These are phyloP conservation scores for Torulaspora quercuum DNA, from an alignment of 805 yeast species.

Conservation along the genomic window DNA sequence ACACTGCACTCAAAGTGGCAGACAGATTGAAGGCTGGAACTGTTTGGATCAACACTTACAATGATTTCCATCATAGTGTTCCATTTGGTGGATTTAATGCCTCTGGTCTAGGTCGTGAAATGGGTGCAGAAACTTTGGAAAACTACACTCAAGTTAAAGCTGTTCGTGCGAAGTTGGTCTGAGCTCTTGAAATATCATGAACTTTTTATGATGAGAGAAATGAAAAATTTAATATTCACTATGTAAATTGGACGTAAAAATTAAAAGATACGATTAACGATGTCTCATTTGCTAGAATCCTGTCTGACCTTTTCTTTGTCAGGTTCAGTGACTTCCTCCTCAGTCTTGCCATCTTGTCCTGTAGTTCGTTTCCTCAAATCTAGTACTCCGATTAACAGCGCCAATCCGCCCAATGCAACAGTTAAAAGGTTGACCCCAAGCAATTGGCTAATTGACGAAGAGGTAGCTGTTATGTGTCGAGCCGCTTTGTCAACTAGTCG, in stretches of 20 bases:
- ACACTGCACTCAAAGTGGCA: conserved; percentile 72
- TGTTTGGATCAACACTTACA: conserved; percentile 87
- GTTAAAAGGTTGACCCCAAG: not conserved
- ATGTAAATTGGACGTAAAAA: not conserved
- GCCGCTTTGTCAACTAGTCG: not conserved
- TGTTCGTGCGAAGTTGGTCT: conserved; percentile 49
- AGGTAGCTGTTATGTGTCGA: no score
- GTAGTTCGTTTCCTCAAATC: not conserved
- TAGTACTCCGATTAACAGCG: conserved; percentile 1
- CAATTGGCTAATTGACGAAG: not conserved
- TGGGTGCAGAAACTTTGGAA: conserved; percentile 83
- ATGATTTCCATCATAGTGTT: conserved; percentile 80
- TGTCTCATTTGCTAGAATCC: no score
- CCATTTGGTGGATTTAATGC: conserved; percentile 93
- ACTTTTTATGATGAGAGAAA: not conserved
- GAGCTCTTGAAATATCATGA: conserved; percentile 1
- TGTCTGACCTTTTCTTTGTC: no score
- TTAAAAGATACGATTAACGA: no score
- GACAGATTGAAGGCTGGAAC: conserved; percentile 80
- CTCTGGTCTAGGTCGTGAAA: conserved; percentile 91
- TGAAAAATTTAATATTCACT: not conserved
- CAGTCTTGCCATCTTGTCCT: no score
- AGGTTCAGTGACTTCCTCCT: no score
- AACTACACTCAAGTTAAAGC: conserved; percentile 85
- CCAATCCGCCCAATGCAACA: not conserved